phyloP scores from a whole-genome alignment of 148 eudicot species.

The Drosera capensis region DNA sequence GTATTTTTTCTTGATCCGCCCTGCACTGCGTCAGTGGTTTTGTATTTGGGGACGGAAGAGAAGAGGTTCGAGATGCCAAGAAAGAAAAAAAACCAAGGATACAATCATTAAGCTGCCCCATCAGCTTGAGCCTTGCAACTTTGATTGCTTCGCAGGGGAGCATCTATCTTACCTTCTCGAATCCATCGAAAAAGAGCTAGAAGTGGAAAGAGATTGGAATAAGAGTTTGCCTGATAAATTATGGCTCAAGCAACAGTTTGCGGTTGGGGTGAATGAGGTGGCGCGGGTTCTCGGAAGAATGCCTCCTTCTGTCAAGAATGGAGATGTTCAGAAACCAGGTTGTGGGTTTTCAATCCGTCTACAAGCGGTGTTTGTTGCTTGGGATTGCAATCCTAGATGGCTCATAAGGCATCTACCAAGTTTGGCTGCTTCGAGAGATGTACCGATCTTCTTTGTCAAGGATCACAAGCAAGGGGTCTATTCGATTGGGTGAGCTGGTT shows the following conservation, averaged over 20 bases:
- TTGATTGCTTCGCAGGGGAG: background rate
- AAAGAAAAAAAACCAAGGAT: too few relatives aligned
- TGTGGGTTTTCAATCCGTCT: conserved; percentile 6
- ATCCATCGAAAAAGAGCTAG: conserved; percentile 26
- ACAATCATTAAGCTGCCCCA: too few relatives aligned
- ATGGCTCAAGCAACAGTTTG: conserved; percentile 74
- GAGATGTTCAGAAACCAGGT: background rate
- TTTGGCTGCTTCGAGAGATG: conserved; percentile 61
- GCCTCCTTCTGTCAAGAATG: conserved; percentile 13
- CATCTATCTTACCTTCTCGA: background rate
- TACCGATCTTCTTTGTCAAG: conserved; percentile 51
- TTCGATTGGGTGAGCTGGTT: conserved; percentile 62
- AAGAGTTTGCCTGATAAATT: conserved; percentile 39
- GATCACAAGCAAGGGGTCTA: conserved; percentile 65
- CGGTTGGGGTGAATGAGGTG: conserved; percentile 78
- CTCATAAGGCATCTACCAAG: conserved; percentile 62
- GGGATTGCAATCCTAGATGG: conserved; percentile 74
- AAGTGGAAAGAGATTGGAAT: conserved; percentile 29
- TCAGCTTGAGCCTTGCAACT: too few relatives aligned
- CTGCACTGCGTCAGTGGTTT: too few relatives aligned
- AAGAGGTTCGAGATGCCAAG: too few relatives aligned
- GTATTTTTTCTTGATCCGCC: too few relatives aligned
- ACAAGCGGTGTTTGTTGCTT: conserved; percentile 72
- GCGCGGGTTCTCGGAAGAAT: conserved; percentile 70
- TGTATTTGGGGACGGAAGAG: too few relatives aligned